Conservation (phyloP, 116 monocot species). For the Iris pallida region DNA sequence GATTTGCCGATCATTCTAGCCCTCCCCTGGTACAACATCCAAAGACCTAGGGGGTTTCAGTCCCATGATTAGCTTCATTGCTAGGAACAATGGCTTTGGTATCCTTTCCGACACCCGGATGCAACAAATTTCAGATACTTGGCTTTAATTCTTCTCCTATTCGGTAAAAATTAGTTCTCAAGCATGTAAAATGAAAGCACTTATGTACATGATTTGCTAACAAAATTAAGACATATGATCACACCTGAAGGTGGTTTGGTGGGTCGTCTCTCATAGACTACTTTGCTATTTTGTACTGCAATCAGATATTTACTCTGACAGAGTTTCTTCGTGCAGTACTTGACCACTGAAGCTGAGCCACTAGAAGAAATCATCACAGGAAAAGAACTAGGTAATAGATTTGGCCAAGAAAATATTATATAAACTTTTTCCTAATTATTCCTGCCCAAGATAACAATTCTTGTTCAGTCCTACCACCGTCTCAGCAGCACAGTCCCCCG, state of each 20-base stretch:
- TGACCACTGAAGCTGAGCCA: constrained; percentile 54
- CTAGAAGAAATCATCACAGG: constrained; percentile 27
- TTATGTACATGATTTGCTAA: not conserved
- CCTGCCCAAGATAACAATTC: constrained; percentile 54
- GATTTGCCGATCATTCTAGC: not conserved
- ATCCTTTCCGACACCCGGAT: constrained; percentile 40
- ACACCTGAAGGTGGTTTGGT: constrained; percentile 30
- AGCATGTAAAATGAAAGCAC: not conserved
- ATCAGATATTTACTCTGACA: constrained; percentile 41
- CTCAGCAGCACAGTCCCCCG: constrained; percentile 42
- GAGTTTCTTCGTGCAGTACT: constrained; percentile 76
- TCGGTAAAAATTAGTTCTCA: not conserved
- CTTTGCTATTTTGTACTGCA: constrained; percentile 59
- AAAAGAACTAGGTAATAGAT: not conserved
- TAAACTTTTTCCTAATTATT: no score
- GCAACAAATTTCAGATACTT: constrained; percentile 37
- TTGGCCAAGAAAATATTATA: not conserved
- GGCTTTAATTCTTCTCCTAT: constrained; percentile 27
- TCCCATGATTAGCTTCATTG: not conserved
- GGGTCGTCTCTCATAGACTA: constrained; percentile 43
- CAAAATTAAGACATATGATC: not conserved
- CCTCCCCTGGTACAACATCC: not conserved
- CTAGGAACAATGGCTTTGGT: constrained; percentile 26
- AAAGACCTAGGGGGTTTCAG: not conserved
- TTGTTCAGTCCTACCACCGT: constrained; percentile 56